Evolutionary conservation across 1,284 basidiomycete genomes (phyloP).

Genomic region (Gymnopus androsaceus): DNA sequence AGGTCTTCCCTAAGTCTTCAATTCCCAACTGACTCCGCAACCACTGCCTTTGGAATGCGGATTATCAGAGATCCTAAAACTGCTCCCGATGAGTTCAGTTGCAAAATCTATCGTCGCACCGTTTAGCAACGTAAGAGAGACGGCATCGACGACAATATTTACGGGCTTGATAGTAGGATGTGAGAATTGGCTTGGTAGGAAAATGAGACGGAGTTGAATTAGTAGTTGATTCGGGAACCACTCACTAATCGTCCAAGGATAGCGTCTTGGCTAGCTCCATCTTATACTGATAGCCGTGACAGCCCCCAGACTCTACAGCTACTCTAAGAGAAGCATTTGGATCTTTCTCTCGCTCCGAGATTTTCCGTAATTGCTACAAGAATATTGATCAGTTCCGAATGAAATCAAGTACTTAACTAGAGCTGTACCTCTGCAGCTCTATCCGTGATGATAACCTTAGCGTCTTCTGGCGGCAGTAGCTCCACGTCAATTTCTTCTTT

Average conservation of each 20-base stretch:
- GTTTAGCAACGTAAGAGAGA: constrained; percentile 78
- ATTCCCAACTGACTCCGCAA: constrained; percentile 90
- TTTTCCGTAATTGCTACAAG: constrained; percentile 64
- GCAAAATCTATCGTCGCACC: constrained; percentile 87
- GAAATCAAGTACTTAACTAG: constrained; percentile 3
- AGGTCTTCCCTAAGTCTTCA: constrained; percentile 50
- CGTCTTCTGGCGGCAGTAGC: constrained; percentile 45
- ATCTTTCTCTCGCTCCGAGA: constrained; percentile 61
- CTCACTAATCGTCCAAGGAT: constrained; percentile 80
- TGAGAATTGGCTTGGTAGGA: constrained; percentile 53
- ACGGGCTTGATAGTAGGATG: constrained; percentile 71
- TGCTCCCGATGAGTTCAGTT: constrained; percentile 89
- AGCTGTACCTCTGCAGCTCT: constrained; percentile 71
- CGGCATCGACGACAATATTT: constrained; percentile 78
- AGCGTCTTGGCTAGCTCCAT: constrained; percentile 70
- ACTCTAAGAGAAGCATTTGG: constrained; percentile 69
- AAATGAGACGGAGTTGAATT: neutral
- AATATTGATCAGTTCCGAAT: constrained; percentile 5
- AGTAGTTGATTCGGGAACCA: constrained; percentile 16
- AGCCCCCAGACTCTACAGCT: constrained; percentile 86
- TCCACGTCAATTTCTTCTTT: constrained; percentile 60
- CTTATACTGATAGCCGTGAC: constrained; percentile 93
- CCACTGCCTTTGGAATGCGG: constrained; percentile 84
- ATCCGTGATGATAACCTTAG: constrained; percentile 60
- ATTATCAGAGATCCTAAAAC: constrained; percentile 78